These are phyloP conservation scores for Exophiala calicioides DNA, from an alignment of 2,329 filamentous ascomycete genomes.

Conservation along the genomic window DNA sequence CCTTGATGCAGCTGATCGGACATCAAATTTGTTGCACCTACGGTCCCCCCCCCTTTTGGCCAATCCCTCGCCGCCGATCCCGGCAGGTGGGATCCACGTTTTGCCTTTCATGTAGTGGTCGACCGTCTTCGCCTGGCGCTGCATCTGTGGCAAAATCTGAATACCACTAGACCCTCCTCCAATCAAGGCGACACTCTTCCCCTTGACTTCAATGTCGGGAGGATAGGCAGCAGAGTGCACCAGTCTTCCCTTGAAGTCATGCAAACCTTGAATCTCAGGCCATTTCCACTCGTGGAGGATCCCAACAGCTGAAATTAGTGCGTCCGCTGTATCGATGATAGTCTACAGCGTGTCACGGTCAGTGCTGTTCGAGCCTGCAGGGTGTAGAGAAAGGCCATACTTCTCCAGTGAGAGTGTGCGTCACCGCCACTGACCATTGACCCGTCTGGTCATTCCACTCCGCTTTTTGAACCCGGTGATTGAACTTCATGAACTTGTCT, in stretches of 20 bases:
- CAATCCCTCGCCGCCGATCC: no score
- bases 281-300: slow-evolving; percentile 41
- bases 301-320: slow-evolving; percentile 8
- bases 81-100: slow-evolving; percentile 7
- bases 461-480: slow-evolving; percentile 54
- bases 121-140: background rate
- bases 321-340: background rate
- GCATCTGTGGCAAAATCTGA: slow-evolving; percentile 39
- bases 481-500: slow-evolving; percentile 59
- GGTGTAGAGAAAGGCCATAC: no score
- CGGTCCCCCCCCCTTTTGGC: no score
- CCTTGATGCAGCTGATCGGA: no score
- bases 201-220: slow-evolving; percentile 27
- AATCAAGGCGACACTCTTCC: slow-evolving; percentile 31
- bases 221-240: slow-evolving; percentile 38
- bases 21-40: no score
- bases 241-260: slow-evolving; percentile 38
- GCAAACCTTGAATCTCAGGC: slow-evolving; percentile 38
- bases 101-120: slow-evolving; percentile 1
- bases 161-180: slow-evolving; percentile 29
- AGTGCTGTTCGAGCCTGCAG: no score
- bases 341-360: no score
- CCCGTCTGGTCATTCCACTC: slow-evolving; percentile 52
- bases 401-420: no score
- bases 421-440: slow-evolving; percentile 26